These are phyloP conservation scores for Maudiozyma bulderi DNA, from an alignment of 805 yeast species.

Conservation along the genomic window DNA sequence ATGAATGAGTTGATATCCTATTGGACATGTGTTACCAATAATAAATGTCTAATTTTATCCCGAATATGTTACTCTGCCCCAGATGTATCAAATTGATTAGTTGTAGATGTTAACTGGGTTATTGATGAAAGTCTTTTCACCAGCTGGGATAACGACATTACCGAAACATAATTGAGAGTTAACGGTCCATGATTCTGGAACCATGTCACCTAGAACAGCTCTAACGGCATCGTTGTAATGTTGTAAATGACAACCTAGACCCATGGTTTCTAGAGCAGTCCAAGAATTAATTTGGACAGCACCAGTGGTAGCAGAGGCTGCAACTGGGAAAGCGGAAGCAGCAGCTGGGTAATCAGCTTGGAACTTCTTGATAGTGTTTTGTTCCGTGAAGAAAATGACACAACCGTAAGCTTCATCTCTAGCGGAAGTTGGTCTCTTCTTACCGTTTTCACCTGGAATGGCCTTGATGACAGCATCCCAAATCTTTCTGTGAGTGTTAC, in stretches of 20 bases:
- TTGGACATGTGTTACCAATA: background rate
- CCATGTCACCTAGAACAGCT: conserved; percentile 30
- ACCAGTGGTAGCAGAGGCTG: conserved; percentile 40
- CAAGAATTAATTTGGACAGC: conserved; percentile 43
- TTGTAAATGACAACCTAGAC: conserved; percentile 44
- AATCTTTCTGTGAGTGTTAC: conserved; percentile 36
- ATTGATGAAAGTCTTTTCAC: conserved; percentile 35
- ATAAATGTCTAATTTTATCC: background rate
- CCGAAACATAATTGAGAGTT: conserved; percentile 46
- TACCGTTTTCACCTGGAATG: conserved; percentile 30
- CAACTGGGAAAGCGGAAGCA: conserved; percentile 38
- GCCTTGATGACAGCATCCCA: conserved; percentile 37
- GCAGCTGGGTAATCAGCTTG: conserved; percentile 36
- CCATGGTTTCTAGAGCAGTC: conserved; percentile 38
- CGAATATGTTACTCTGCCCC: background rate
- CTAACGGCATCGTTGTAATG: conserved; percentile 41
- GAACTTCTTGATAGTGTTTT: conserved; percentile 30
- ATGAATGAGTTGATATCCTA: background rate
- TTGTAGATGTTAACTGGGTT: conserved; percentile 33
- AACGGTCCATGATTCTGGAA: conserved; percentile 37
- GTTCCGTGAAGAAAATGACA: conserved; percentile 40
- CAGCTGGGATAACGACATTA: conserved; percentile 30
- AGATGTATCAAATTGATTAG: conserved; percentile 4
- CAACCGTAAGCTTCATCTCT: conserved; percentile 42
- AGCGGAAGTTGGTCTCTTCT: conserved; percentile 35